Conservation (phyloP, 768 basidiomycete genomes). For the Kwoniella mangroviensis region DNA sequence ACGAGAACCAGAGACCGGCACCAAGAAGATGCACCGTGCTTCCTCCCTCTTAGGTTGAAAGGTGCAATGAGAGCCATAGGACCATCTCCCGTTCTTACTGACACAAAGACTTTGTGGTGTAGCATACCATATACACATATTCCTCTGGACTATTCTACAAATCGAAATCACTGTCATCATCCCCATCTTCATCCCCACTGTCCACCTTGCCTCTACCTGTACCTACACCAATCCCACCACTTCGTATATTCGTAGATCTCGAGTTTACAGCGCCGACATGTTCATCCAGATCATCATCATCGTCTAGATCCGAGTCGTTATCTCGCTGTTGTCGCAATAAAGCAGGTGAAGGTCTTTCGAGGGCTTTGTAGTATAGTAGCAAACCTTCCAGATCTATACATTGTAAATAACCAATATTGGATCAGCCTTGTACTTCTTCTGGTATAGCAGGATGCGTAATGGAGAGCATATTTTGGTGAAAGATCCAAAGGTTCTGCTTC, state of each 20-base stretch:
- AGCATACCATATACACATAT: neutral
- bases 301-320: conserved; percentile 53
- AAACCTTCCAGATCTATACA: conserved; percentile 62
- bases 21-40: too few relatives aligned
- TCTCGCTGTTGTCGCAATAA: conserved; percentile 24
- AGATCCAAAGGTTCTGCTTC: too few relatives aligned
- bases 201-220: conserved; percentile 56
- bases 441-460: too few relatives aligned
- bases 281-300: conserved; percentile 58
- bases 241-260: conserved; percentile 35
- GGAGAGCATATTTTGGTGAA: too few relatives aligned
- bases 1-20: too few relatives aligned
- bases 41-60: too few relatives aligned
- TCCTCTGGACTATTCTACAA: conserved; percentile 58
- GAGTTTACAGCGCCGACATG: conserved; percentile 63
- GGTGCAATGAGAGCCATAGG: too few relatives aligned
- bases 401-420: too few relatives aligned
- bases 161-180: conserved; percentile 74
- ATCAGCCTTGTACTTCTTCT: too few relatives aligned
- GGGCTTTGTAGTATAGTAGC: conserved; percentile 66
- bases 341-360: conserved; percentile 63
- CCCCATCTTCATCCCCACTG: conserved; percentile 60
- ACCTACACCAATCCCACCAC: conserved; percentile 56
- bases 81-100: too few relatives aligned
- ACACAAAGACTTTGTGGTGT: too few relatives aligned